These are phyloP conservation scores for Neocucurbitaria cava DNA, from an alignment of 2,329 filamentous ascomycete genomes.

Conservation along the genomic window DNA sequence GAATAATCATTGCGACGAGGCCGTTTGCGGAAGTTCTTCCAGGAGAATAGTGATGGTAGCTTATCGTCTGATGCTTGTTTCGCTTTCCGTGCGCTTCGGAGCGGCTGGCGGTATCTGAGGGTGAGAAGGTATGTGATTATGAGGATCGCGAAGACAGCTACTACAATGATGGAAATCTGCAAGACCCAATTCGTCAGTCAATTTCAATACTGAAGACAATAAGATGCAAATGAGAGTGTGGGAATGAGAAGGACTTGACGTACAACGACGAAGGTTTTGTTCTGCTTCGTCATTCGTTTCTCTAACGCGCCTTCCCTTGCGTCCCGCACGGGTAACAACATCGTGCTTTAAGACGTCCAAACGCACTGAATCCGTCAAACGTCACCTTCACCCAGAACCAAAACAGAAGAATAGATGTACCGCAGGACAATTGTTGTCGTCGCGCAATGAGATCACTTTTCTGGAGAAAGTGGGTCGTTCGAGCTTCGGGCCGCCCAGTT, in stretches of 20 bases:
- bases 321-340: conserved; percentile 36
- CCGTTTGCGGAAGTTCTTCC: conserved; percentile 34
- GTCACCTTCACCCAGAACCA: conserved; percentile 3
- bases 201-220: neutral
- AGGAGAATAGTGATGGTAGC: conserved; percentile 42
- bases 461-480: conserved; percentile 29
- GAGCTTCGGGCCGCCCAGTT: conserved; percentile 17
- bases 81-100: conserved; percentile 13
- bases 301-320: conserved; percentile 30
- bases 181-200: conserved; percentile 15
- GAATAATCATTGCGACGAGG: conserved; percentile 42
- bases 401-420: conserved; percentile 13
- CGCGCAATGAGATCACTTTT: conserved; percentile 32
- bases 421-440: conserved; percentile 24
- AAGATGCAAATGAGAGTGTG: neutral
- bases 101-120: conserved; percentile 28
- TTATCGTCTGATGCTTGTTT: conserved; percentile 28
- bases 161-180: conserved; percentile 39
- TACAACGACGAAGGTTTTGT: conserved; percentile 39
- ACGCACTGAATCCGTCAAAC: conserved; percentile 6
- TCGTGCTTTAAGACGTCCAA: conserved; percentile 16
- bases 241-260: conserved; percentile 13
- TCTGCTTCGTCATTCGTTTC: conserved; percentile 28
- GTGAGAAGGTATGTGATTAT: conserved; percentile 40
- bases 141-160: conserved; percentile 41